Evolutionary conservation across 768 basidiomycete genomes (phyloP), one percentile per base, ranked within the genome.

Genomic region (Russula griseocarnosa): DNA sequence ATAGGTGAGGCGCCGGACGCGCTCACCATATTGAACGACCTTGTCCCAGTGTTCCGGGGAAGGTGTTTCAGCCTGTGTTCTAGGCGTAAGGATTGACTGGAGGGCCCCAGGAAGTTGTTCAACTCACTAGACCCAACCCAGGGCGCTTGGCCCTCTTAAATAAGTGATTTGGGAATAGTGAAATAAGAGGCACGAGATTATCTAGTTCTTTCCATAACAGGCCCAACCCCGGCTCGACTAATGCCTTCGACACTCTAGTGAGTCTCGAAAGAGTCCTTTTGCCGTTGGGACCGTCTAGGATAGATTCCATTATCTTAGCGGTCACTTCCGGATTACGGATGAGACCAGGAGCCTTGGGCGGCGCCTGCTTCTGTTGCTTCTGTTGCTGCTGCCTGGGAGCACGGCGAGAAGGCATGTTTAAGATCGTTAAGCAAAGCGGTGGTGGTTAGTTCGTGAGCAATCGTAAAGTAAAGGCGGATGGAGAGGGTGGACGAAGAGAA

Each of bases 141-240:
- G 90, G 90, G 71, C 82, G 84, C 66, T 83, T 82, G 62, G 84
- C 79, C 74, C 84, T 88, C 75, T 84, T 88, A 74, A 90, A 76
- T 67, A 90, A 70, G 66, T 81, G 77, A 62, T 76, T 78, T 16
- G 90, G 90, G 72, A 92, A 91, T 60, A 90, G 72, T 40, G 85
- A 85, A 62, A 91, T 77, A 62, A 92, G 77, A 11, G 90, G 90
- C 52, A 84, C 75, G 63, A 91, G 77, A 14, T 87, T 88, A 72
- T 91, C 88, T 61, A 92, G 76, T 69, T 92, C 90, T 71, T 81
- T 83, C 90, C 90, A 92, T 34, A 92, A 78, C 55, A 86, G 76
- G 71, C 85, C 78, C 68, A 91, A 71, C n/a, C 85, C 83, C 16
- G 87, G 87, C 67, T 87, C 88, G 68, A 80, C 83, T 72, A 90